Base-by-base conservation (phyloP, 352 stramenopile species). In the Thalassiosira ordinaria region DNA sequence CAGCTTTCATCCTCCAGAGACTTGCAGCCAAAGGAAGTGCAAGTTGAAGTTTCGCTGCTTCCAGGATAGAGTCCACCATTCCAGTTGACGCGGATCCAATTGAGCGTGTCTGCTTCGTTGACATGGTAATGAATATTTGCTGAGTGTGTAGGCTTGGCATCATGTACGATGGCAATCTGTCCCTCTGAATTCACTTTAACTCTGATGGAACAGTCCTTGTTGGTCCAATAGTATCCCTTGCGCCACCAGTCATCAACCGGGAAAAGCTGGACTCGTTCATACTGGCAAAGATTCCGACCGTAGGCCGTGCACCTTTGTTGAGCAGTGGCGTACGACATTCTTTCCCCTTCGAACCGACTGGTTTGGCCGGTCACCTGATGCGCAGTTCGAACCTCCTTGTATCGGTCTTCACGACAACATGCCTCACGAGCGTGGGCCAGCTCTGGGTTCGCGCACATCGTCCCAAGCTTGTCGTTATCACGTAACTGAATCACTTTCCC, bases 161-260 rank as follows among this genome's bases (percentile, higher is more conserved):
- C 68, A 61, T 89, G 78, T 18, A 88, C 72, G 62, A 85, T 73
- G 18, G 79, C 75, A 63, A 90, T 63, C 16, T 82, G 69, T 44
- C 84, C 84, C 18, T 86, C 72, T 37, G 62, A 56, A 31, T 89
- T 86, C 1, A 90, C 53, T 64, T 88, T 85, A 13, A 90, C 72
- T 51, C 82, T 82, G 31, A 90, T 74, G 18, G 24, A 24, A 37
- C 84, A 90, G 33, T 83, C 64, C 13, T 72, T 78, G 41, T 82
- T 75, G n/a, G 79, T 88, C 84, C 84, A 90, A 51, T 81, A 62
- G 37, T 82, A 86, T 24, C 82, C 80, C 46, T 73, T 79, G 31
- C 61, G 46, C 60, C n/a, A n/a, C 1, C 11, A 64, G 37, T 86
- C 55, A 66, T 80, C 68, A 20, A 55, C 29, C 5, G 76, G 68